Evolutionary conservation across 108 stramenopile species (phyloP).

Genomic region (Cyclotella baltica): DNA sequence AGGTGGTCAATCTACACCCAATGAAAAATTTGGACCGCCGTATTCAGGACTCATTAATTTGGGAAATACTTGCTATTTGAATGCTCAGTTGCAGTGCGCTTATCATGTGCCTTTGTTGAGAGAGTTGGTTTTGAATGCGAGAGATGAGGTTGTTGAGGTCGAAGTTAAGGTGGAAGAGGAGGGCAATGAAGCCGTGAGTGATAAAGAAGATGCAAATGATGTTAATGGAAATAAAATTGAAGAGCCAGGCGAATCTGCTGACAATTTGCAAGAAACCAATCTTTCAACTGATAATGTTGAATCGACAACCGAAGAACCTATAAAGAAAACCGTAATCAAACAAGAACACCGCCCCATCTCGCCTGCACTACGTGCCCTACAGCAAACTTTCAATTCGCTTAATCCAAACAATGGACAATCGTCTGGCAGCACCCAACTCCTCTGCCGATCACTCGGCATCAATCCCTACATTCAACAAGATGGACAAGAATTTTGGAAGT

Average conservation of each 20-base stretch:
- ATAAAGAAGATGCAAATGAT: slow-evolving; percentile 42
- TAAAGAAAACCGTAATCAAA: slow-evolving; percentile 23
- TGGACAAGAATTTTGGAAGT: slow-evolving; percentile 93
- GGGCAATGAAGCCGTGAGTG: slow-evolving; percentile 22
- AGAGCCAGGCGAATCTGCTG: not conserved
- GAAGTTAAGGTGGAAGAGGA: slow-evolving; percentile 49
- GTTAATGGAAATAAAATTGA: slow-evolving; percentile 40
- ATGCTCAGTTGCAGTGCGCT: slow-evolving; percentile 84
- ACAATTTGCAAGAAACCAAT: not conserved
- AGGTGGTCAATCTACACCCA: slow-evolving; percentile 3
- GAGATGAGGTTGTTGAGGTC: slow-evolving; percentile 32
- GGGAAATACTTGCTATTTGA: slow-evolving; percentile 88
- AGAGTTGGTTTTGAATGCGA: slow-evolving; percentile 49
- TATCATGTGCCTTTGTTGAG: slow-evolving; percentile 82
- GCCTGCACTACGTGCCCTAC: slow-evolving; percentile 43
- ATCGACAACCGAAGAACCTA: slow-evolving; percentile 2
- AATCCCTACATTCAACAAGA: slow-evolving; percentile 81
- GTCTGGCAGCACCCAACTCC: slow-evolving; percentile 44
- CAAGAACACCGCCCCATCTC: slow-evolving; percentile 41
- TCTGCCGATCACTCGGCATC: slow-evolving; percentile 75
- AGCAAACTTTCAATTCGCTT: slow-evolving; percentile 43
- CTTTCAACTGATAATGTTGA: not conserved
- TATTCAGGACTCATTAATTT: slow-evolving; percentile 70
- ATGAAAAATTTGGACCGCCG: not conserved
- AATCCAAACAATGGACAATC: slow-evolving; percentile 7